A percentile compares a stretch with the other conserved stretches of the same genome.
Conservation (phyloP, 116 monocot species). For the Posidonia oceanica region DNA sequence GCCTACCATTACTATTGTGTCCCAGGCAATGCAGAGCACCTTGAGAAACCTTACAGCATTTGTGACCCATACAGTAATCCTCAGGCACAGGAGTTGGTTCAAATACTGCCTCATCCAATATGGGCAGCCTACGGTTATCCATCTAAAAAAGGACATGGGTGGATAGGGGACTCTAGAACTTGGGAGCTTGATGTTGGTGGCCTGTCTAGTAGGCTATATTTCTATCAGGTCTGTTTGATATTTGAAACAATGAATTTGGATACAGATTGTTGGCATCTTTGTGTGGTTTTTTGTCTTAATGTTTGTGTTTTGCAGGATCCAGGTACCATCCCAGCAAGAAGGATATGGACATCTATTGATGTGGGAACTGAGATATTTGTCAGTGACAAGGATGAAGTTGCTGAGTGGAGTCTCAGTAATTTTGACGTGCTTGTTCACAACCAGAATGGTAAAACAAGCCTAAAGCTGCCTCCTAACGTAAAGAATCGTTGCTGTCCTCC, state of each 20-base stretch:
- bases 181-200: conserved; percentile 31
- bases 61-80: conserved; percentile 37
- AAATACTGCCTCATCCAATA: conserved; percentile 22
- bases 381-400: conserved; percentile 22
- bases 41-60: conserved; percentile 17
- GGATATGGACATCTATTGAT: conserved; percentile 42
- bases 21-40: conserved; percentile 23
- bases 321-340: conserved; percentile 28
- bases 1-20: conserved; percentile 30
- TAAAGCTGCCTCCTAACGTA: no score
- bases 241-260: no score
- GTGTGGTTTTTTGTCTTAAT: no score
- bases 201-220: conserved; percentile 17
- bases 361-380: conserved; percentile 45
- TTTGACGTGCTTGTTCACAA: conserved; percentile 27
- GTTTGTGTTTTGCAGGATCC: conserved; percentile 22
- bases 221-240: conserved; percentile 18
- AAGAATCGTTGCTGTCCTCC: no score
- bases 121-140: conserved; percentile 26
- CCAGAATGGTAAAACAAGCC: no score
- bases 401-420: conserved; percentile 41
- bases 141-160: conserved; percentile 14
- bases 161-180: conserved; percentile 23
- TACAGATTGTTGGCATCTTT: no score
- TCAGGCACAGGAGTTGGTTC: conserved; percentile 28